phyloP scores from a whole-genome alignment of 371 early-diverging fungal genomes.

The Rhizomucor miehei region DNA sequence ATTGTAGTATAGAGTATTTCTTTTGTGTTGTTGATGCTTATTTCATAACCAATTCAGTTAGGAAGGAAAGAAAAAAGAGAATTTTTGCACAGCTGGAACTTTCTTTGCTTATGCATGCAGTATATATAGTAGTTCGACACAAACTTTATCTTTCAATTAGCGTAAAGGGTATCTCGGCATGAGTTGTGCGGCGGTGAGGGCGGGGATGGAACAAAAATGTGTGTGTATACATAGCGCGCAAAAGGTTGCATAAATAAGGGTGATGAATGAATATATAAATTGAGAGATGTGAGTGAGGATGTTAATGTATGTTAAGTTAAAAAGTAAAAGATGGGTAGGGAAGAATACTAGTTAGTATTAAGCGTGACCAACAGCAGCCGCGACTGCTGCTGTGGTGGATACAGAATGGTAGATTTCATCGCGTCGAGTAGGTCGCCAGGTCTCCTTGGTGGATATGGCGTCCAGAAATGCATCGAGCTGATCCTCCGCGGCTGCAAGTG shows the following conservation, averaged over 20 bases:
- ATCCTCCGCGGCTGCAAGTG: constrained; percentile 8
- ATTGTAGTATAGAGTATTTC: no score
- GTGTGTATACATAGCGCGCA: not conserved
- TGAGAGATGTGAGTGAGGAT: no score
- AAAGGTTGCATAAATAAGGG: no score
- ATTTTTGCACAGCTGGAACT: no score
- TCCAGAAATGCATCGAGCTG: constrained; percentile 16
- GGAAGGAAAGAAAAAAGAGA: no score
- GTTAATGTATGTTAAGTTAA: no score
- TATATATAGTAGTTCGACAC: not conserved
- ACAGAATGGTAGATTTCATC: constrained; percentile 22
- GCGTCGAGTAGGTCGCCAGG: constrained; percentile 11
- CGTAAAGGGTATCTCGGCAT: not conserved
- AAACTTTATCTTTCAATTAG: no score
- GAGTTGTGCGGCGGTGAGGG: constrained; percentile 1
- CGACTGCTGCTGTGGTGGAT: constrained; percentile 31
- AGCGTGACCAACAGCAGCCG: constrained; percentile 31
- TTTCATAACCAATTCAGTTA: no score
- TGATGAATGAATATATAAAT: no score
- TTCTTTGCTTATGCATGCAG: not conserved
- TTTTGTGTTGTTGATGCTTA: no score
- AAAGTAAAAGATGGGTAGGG: not conserved
- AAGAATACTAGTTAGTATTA: constrained; percentile 5
- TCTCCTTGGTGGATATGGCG: constrained; percentile 7
- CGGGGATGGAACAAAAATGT: not conserved